phyloP scores from a whole-genome alignment of 108 stramenopile species.

The Ochromonas danica region DNA sequence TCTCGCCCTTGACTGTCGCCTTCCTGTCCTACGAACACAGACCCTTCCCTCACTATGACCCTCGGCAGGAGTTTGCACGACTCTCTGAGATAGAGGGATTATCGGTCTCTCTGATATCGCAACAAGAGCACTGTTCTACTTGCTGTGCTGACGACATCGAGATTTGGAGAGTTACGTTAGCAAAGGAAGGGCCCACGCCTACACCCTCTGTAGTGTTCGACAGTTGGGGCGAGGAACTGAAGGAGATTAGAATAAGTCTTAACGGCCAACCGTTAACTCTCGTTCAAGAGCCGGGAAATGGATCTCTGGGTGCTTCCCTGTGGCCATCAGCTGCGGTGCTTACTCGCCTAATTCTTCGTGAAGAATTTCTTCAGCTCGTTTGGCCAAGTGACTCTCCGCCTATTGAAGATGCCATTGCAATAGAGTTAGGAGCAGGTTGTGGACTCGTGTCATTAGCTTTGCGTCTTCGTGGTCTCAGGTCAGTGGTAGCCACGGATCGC shows the following conservation, averaged over 20 bases:
- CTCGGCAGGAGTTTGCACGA: conserved; percentile 42
- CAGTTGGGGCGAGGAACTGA: conserved; percentile 1
- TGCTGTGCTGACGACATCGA: conserved; percentile 53
- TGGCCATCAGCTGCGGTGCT: neutral
- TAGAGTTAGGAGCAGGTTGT: too few relatives aligned
- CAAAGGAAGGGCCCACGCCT: neutral
- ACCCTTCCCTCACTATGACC: conserved; percentile 45
- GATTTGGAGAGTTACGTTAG: conserved; percentile 43
- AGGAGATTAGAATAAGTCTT: neutral
- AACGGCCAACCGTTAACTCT: neutral
- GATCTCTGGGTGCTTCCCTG: neutral
- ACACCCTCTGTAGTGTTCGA: neutral
- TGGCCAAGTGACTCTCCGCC: too few relatives aligned
- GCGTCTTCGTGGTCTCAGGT: too few relatives aligned
- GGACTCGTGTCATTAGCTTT: neutral
- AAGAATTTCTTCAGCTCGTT: too few relatives aligned
- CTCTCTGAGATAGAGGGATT: conserved; percentile 42
- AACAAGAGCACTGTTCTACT: conserved; percentile 38
- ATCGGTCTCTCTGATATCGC: conserved; percentile 35
- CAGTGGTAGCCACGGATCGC: neutral
- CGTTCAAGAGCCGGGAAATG: neutral
- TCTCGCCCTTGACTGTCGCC: conserved; percentile 41
- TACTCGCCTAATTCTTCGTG: too few relatives aligned
- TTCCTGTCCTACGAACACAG: conserved; percentile 53
- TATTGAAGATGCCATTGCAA: too few relatives aligned